These are phyloP conservation scores for Aspergillus alliaceus DNA, from an alignment of 2,329 filamentous ascomycete genomes.

Conservation along the genomic window DNA sequence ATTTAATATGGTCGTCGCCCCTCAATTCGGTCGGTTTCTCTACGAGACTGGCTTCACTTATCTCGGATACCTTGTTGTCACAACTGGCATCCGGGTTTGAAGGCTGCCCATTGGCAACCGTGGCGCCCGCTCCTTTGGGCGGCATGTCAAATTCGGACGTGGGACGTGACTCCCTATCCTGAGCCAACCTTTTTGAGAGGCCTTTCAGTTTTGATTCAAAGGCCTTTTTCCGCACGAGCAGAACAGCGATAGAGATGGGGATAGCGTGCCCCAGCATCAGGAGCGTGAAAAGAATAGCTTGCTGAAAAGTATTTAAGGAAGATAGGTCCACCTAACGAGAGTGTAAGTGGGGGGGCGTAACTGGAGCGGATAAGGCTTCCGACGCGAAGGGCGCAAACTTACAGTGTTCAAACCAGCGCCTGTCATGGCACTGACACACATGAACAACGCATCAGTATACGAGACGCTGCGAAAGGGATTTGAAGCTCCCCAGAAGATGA, in stretches of 20 bases:
- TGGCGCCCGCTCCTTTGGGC: neutral
- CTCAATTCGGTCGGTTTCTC: neutral
- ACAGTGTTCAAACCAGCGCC: conserved; percentile 67
- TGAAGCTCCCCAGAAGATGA: conserved; percentile 60
- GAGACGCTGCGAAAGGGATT: conserved; percentile 52
- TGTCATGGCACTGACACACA: conserved; percentile 67
- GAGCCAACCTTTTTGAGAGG: conserved; percentile 44
- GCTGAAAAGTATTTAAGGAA: conserved; percentile 66
- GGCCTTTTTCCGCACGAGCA: conserved; percentile 59
- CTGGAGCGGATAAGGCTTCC: neutral
- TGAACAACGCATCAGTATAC: conserved; percentile 67
- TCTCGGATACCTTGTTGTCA: conserved; percentile 2
- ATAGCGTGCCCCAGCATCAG: conserved; percentile 67
- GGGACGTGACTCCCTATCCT: conserved; percentile 5
- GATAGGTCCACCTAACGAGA: conserved; percentile 49
- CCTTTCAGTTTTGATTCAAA: conserved; percentile 63
- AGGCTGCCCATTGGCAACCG: neutral
- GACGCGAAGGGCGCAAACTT: conserved; percentile 10
- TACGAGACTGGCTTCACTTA: conserved; percentile 1
- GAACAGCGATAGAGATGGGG: conserved; percentile 66
- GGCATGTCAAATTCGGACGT: neutral
- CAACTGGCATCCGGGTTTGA: neutral
- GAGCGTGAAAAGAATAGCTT: conserved; percentile 63
- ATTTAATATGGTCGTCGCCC: conserved; percentile 19
- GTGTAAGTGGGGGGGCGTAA: conserved; percentile 1